Conservation (phyloP, 129 eudicot genomes). For the Pulicaria dysenterica region DNA sequence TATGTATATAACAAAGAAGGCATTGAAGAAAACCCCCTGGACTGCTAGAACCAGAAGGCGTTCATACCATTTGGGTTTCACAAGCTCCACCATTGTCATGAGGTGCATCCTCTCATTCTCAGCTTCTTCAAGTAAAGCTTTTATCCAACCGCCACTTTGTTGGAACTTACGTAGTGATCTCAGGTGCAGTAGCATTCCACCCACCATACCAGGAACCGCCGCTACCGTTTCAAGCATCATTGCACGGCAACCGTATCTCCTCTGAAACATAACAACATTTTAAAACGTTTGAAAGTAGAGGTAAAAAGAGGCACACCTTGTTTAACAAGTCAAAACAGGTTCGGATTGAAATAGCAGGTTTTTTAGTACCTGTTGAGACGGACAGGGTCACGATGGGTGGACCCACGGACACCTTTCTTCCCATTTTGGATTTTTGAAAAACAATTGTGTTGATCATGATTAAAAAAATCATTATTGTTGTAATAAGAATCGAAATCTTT, state of each 20-base stretch:
- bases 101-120: conserved; percentile 98
- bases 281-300: neutral
- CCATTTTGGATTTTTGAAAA: neutral
- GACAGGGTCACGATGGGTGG: too few relatives aligned
- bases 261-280: conserved; percentile 49
- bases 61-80: conserved; percentile 94
- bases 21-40: conserved; percentile 91
- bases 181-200: conserved; percentile 91
- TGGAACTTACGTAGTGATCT: conserved; percentile 87
- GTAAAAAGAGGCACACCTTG: too few relatives aligned
- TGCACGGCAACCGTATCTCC: conserved; percentile 96
- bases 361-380: too few relatives aligned
- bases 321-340: too few relatives aligned
- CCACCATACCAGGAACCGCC: conserved; percentile 98
- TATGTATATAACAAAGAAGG: conserved; percentile 72
- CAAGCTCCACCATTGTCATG: conserved; percentile 99
- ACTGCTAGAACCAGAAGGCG: conserved; percentile 81
- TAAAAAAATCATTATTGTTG: neutral
- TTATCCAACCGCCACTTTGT: conserved; percentile 98
- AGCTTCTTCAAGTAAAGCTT: conserved; percentile 96
- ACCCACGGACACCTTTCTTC: too few relatives aligned
- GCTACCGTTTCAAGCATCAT: conserved; percentile 99
- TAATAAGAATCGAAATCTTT: neutral
- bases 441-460: neutral
- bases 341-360: too few relatives aligned